Base-by-base conservation (phyloP, 2,329 filamentous ascomycete species). In the Cephalotrichum gorgonifer region DNA sequence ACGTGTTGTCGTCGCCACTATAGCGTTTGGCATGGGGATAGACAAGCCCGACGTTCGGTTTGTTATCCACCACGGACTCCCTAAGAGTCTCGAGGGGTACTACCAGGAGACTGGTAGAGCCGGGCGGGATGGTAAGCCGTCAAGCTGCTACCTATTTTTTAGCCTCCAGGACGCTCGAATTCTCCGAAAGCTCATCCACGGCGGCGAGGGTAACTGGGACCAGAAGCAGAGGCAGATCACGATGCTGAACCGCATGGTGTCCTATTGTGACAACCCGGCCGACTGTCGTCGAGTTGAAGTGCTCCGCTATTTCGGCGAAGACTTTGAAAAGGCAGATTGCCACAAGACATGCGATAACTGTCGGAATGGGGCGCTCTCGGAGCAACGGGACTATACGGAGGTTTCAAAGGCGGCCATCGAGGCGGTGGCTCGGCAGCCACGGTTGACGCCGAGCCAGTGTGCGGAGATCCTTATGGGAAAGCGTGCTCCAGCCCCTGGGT, bases 21-120 rank as follows among this genome's bases (percentile, higher is more conserved):
- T 98, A 63, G 93, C 93, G 23, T 98, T 98, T 62, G 93, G 93
- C 6, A 98, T 98, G 93, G 93, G 93, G n/a, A 98, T 98, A 55
- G 93, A 98, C 70, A 98, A 98, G 64, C 80, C 90, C 1, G 86
- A 98, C 62, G 93, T 98, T 44, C 86, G 93, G 26, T 98, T 95
- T 62, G 93, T 98, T 30, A 88, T 98, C 38, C 94, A 98, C 61
- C 85, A 95, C 58, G 86, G 83, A 41, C 74, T 98, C 6, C 93
- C 93, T 1, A 97, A 98, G 66, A 96, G 88, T 58, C 71, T 98
- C 48, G 93, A 98, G 67, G 93, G 93, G 1, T 98, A 98, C 64
- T 98, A 98, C 60, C 93, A 98, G 62, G 93, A 98, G 64, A 98
- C 93, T 42, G 93, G 93, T 1, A 85, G 93, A 57, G 93, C 94